phyloP scores from a whole-genome alignment of 2,329 filamentous ascomycete species.

The Drechslerella dactyloides region DNA sequence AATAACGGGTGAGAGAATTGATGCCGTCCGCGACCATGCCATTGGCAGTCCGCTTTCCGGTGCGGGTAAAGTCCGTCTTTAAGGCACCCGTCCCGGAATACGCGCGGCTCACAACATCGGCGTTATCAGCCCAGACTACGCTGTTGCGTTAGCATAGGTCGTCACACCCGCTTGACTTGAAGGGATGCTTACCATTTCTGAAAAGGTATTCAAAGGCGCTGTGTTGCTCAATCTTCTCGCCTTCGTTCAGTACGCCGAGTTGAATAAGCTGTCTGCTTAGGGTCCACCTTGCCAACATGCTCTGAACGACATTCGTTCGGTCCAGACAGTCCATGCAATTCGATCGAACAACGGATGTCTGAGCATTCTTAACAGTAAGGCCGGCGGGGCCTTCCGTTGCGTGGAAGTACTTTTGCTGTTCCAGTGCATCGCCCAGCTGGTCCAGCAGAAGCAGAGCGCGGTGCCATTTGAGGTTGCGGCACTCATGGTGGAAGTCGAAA shows the following conservation, averaged over 20 bases:
- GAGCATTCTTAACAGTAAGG: slow-evolving; percentile 72
- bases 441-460: slow-evolving; percentile 86
- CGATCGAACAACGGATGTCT: slow-evolving; percentile 90
- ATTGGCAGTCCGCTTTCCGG: slow-evolving; percentile 82
- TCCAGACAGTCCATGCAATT: slow-evolving; percentile 99
- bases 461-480: slow-evolving; percentile 92
- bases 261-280: slow-evolving; percentile 88
- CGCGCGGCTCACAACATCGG: slow-evolving; percentile 87
- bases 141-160: slow-evolving; percentile 28
- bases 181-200: slow-evolving; percentile 74
- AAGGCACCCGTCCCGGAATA: slow-evolving; percentile 96
- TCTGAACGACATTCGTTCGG: slow-evolving; percentile 96
- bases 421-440: slow-evolving; percentile 75
- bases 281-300: slow-evolving; percentile 89
- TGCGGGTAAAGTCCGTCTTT: slow-evolving; percentile 98
- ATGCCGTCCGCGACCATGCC: slow-evolving; percentile 85
- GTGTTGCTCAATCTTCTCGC: slow-evolving; percentile 75
- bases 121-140: slow-evolving; percentile 91
- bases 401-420: slow-evolving; percentile 87
- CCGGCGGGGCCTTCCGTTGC: slow-evolving; percentile 82
- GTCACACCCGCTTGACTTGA: too few relatives aligned
- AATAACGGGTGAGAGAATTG: slow-evolving; percentile 87
- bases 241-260: slow-evolving; percentile 75
- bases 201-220: slow-evolving; percentile 83
- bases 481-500: slow-evolving; percentile 98